phyloP scores from a whole-genome alignment of 2,329 filamentous ascomycete genomes.

The Aspergillus flavus region DNA sequence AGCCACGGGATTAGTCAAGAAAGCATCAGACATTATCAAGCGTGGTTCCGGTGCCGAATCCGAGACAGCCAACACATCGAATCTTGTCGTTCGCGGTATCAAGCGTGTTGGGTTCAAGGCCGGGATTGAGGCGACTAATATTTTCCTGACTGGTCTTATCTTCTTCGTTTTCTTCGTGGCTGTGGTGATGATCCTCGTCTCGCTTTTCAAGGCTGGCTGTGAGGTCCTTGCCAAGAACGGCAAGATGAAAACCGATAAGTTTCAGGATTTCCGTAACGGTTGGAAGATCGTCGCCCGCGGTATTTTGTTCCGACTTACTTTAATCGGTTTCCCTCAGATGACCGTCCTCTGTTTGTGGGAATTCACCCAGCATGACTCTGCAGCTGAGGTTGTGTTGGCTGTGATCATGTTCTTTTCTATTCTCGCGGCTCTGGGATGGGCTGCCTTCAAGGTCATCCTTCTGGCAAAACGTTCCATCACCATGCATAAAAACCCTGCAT shows the following conservation, averaged over 20 bases:
- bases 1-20: slow-evolving; percentile 26
- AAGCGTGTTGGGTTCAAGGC: slow-evolving; percentile 86
- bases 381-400: slow-evolving; percentile 82
- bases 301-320: slow-evolving; percentile 84
- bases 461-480: slow-evolving; percentile 84
- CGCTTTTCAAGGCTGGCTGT: slow-evolving; percentile 77
- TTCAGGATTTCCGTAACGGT: slow-evolving; percentile 89
- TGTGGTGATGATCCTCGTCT: slow-evolving; percentile 71
- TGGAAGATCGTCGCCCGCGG: slow-evolving; percentile 93
- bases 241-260: slow-evolving; percentile 82
- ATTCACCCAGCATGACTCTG: slow-evolving; percentile 81
- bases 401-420: slow-evolving; percentile 87
- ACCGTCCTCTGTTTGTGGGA: slow-evolving; percentile 91
- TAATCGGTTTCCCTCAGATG: slow-evolving; percentile 92
- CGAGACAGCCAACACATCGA: slow-evolving; percentile 44
- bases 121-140: slow-evolving; percentile 83
- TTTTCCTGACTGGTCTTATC: slow-evolving; percentile 87
- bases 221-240: slow-evolving; percentile 74
- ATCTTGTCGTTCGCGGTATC: slow-evolving; percentile 72
- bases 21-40: slow-evolving; percentile 46
- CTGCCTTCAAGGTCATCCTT: slow-evolving; percentile 83
- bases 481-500: slow-evolving; percentile 95
- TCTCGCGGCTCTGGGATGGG: slow-evolving; percentile 77
- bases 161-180: slow-evolving; percentile 87
- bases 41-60: slow-evolving; percentile 51